Conservation (phyloP, 192 early-diverging fungal species). For the Backusella sp. region DNA sequence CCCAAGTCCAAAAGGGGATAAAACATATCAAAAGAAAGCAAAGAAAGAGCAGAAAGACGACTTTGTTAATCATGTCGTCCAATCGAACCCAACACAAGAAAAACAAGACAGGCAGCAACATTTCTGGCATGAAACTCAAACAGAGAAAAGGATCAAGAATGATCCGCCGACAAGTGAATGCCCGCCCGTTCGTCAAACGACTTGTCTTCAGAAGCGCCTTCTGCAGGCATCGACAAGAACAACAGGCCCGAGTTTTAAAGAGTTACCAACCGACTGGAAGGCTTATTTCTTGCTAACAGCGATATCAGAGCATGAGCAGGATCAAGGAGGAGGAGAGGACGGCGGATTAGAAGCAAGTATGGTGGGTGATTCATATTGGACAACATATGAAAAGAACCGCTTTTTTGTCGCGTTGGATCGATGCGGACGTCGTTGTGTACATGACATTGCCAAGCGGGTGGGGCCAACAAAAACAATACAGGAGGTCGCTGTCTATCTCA, state of each 20-base stretch:
- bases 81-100: not conserved
- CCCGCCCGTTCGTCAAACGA: no score
- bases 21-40: no score
- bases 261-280: not conserved
- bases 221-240: not conserved
- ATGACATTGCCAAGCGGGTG: conserved; percentile 11
- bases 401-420: conserved; percentile 23
- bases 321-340: not conserved
- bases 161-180: not conserved
- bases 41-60: not conserved
- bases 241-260: not conserved
- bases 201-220: not conserved
- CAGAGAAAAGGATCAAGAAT: not conserved
- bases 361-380: conserved; percentile 17
- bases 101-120: no score
- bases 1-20: no score
- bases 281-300: not conserved
- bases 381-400: not conserved
- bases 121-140: not conserved
- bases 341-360: not conserved
- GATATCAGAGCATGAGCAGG: not conserved
- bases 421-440: not conserved
- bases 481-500: conserved; percentile 12
- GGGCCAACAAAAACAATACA: conserved; percentile 15
- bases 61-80: not conserved